Evolutionary conservation across 148 eudicot species (phyloP).

Genomic region (Camellia granthamiana): DNA sequence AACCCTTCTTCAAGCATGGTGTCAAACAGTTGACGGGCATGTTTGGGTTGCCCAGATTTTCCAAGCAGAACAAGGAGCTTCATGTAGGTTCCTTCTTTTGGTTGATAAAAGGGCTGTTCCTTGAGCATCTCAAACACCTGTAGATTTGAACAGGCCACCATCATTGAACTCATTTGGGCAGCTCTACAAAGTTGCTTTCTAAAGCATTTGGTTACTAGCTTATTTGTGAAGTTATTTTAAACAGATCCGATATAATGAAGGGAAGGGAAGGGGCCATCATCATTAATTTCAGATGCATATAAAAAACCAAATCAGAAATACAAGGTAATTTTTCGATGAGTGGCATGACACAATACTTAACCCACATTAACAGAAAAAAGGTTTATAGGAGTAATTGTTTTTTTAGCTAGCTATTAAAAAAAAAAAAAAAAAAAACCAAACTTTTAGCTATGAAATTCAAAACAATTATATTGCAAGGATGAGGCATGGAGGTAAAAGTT

Average conservation of each 20-base stretch:
- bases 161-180: not conserved
- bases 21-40: conserved; percentile 68
- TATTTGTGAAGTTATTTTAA: no score
- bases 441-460: no score
- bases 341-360: no score
- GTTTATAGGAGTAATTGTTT: no score
- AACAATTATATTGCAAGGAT: no score
- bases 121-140: conserved; percentile 93
- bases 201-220: no score
- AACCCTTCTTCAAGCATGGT: conserved; percentile 75
- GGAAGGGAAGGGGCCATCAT: not conserved
- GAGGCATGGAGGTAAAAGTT: no score
- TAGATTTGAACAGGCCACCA: conserved; percentile 11
- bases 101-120: conserved; percentile 83
- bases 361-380: no score
- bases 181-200: no score
- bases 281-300: not conserved
- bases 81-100: conserved; percentile 93
- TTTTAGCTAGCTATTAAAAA: no score
- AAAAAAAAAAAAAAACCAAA: no score
- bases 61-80: conserved; percentile 89
- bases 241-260: not conserved
- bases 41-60: conserved; percentile 74
- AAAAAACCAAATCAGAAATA: not conserved
- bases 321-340: not conserved